Evolutionary conservation across 805 yeast species (phyloP), one percentile per base, ranked within the genome.

Genomic region (Candida quercuum): DNA sequence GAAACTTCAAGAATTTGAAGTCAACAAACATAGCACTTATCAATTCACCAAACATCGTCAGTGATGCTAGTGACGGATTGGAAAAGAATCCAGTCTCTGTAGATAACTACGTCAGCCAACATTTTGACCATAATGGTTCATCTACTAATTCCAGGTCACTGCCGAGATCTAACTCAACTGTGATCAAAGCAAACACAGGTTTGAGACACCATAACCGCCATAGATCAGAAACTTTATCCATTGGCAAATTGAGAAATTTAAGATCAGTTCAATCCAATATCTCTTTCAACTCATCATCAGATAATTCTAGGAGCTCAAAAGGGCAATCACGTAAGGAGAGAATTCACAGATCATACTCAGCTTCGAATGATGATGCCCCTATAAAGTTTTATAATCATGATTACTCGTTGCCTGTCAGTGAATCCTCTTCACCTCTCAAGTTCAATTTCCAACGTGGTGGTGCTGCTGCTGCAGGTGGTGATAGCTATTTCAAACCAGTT

Each of bases 1-100:
- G 82, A 43, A 63, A 81, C 20, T 73, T 82, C 15, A 62, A 69
- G 30, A 51, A 57, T 12, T 50, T 61, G 5, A 45, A 48, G 15
- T 39, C 43, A 11, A 42, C 38, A 8, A 26, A 15, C 15, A 19
- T 51, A 12, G 47, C 54, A 3, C 28, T 54, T 31, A 48, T 54
- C 4, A 52, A 45, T 28, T 50, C 56, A 10, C 55, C 58, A 31
- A 42, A 29, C 16, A 26, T 39, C 14, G 18, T 30, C 24, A 27
- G 29, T 24, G 23, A 25, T 12, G 9, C 15, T 15, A 21, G 24
- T 21, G 37, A 42, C 14, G 19, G 34, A 6, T 16, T 42, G 23
- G 20, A 28, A 8, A 36, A 26, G 4, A 35, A 40, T 17, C 36
- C 37, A 25, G 22, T 31, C 12, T 29, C 42, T 6, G 5, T 39